Percentiles rank a stretch among this genome's conserved stretches.
phyloP scores from a whole-genome alignment of 208 protist genomes.

The Trypanosomatidae sp. region DNA sequence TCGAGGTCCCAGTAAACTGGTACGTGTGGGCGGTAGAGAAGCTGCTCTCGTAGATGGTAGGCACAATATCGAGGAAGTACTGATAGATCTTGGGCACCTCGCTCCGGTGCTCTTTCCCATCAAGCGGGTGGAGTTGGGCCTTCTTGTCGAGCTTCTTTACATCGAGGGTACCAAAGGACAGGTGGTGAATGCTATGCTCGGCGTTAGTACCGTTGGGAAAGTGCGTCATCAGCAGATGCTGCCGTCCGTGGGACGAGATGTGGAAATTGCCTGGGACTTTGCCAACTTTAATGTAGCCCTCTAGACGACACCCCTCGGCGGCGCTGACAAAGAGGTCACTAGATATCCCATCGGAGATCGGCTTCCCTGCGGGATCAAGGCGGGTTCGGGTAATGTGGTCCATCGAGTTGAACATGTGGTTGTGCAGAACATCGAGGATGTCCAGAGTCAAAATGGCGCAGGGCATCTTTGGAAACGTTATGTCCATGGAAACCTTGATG shows the following conservation, averaged over 20 bases:
- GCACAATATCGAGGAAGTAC: constrained; percentile 57
- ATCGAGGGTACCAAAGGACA: constrained; percentile 37
- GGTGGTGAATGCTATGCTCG: constrained; percentile 39
- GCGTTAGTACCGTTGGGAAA: constrained; percentile 33
- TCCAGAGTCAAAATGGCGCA: constrained; percentile 44
- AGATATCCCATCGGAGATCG: constrained; percentile 15
- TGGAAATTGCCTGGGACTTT: constrained; percentile 67
- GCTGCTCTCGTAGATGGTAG: constrained; percentile 40
- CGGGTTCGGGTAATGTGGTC: constrained; percentile 33
- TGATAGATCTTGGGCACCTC: constrained; percentile 21
- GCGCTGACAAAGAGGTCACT: constrained; percentile 13
- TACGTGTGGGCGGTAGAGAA: constrained; percentile 34
- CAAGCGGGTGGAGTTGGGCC: constrained; percentile 27
- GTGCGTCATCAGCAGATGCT: constrained; percentile 9
- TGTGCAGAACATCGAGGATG: constrained; percentile 45
- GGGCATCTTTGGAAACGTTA: constrained; percentile 43
- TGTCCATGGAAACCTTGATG: constrained; percentile 42
- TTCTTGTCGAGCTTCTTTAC: constrained; percentile 25
- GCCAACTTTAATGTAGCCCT: constrained; percentile 37
- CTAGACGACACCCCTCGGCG: constrained; percentile 40
- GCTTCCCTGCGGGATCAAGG: constrained; percentile 17
- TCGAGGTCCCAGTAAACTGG: constrained; percentile 41
- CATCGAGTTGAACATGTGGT: constrained; percentile 42
- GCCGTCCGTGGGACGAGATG: constrained; percentile 38
- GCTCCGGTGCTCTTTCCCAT: constrained; percentile 21